phyloP scores from a whole-genome alignment of 78 protist species.

The Guillardia theta region DNA sequence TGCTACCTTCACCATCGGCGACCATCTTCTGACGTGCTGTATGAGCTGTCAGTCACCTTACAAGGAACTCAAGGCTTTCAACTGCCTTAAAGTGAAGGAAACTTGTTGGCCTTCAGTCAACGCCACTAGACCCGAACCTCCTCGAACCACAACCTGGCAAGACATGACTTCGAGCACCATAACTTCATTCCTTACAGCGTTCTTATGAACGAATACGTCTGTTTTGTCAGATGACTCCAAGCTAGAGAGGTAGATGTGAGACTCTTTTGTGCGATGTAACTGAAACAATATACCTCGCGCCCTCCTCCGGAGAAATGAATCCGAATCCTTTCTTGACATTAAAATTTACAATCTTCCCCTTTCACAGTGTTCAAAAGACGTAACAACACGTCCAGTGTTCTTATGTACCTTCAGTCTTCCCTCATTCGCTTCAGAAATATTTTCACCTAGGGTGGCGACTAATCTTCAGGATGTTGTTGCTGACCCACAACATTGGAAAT shows the following conservation, averaged over 20 bases:
- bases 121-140: neutral
- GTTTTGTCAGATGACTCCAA: neutral
- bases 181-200: neutral
- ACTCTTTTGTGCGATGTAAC: too few relatives aligned
- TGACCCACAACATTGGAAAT: too few relatives aligned
- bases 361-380: too few relatives aligned
- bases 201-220: neutral
- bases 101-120: neutral
- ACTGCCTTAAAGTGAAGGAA: neutral
- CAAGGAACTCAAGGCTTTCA: too few relatives aligned
- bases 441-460: too few relatives aligned
- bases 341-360: too few relatives aligned
- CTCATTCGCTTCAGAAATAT: too few relatives aligned
- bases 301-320: neutral
- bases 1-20: neutral
- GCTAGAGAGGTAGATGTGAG: neutral
- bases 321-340: neutral
- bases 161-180: neutral
- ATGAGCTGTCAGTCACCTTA: too few relatives aligned
- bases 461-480: too few relatives aligned
- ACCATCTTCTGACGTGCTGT: neutral
- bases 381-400: too few relatives aligned
- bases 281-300: too few relatives aligned
- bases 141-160: neutral
- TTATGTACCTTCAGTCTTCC: too few relatives aligned